These are phyloP conservation scores for Davidsoniella virescens DNA, from an alignment of 2,329 filamentous ascomycete genomes.

Conservation along the genomic window DNA sequence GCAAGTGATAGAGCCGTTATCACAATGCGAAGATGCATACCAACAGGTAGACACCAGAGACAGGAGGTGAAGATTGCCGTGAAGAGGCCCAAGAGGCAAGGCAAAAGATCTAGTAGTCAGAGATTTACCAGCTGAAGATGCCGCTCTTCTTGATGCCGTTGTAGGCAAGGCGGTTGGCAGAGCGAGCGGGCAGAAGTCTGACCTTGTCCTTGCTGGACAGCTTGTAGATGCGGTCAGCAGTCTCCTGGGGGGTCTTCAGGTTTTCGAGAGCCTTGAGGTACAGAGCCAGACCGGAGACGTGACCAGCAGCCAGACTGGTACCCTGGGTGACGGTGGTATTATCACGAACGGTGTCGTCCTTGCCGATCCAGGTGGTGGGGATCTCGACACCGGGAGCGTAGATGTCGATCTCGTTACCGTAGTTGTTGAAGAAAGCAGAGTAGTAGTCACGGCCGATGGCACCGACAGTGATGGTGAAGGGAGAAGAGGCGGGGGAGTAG, in stretches of 20 bases:
- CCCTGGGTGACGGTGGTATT: conserved; percentile 32
- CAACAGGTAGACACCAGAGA: too few species aligned
- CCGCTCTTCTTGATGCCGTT: conserved; percentile 26
- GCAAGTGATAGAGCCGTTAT: too few species aligned
- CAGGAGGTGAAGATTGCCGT: too few species aligned
- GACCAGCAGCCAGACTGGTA: conserved; percentile 46
- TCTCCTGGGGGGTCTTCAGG: conserved; percentile 25
- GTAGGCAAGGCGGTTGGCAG: conserved; percentile 37
- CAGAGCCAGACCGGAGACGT: conserved; percentile 38
- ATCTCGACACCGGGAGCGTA: conserved; percentile 33
- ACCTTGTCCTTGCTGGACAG: conserved; percentile 27
- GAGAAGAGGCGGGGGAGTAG: conserved; percentile 31
- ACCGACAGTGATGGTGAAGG: conserved; percentile 36
- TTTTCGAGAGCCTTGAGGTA: conserved; percentile 30
- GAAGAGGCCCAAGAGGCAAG: not conserved
- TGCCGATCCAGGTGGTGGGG: conserved; percentile 30
- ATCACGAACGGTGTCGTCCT: conserved; percentile 19
- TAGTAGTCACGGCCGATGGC: conserved; percentile 26
- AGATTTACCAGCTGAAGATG: too few species aligned
- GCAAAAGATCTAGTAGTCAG: too few species aligned
- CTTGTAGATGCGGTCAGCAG: conserved; percentile 30
- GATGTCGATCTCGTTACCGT: conserved; percentile 30
- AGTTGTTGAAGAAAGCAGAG: conserved; percentile 33
- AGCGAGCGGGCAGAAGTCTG: conserved; percentile 25
- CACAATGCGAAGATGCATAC: too few species aligned